Percentiles rank a stretch among this genome's conserved stretches.
Evolutionary conservation across 192 early-diverging fungal species (phyloP).

Genomic region (Coemansia sp.): DNA sequence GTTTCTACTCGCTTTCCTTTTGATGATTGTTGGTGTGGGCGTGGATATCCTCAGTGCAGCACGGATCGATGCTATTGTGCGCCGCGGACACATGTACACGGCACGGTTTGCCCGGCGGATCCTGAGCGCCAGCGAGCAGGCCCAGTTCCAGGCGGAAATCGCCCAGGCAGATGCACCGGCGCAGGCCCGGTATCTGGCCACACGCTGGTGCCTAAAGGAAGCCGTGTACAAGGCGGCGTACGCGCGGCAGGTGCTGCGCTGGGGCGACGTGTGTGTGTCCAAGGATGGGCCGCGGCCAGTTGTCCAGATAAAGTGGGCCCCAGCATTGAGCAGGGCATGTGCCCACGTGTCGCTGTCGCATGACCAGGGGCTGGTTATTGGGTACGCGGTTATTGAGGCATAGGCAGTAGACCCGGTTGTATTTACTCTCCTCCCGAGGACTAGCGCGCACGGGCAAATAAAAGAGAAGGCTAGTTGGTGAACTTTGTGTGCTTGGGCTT

Average conservation of each 20-base stretch:
- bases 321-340: neutral
- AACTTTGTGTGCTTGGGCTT: conserved; percentile 46
- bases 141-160: neutral
- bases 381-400: conserved; percentile 20
- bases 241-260: conserved; percentile 22
- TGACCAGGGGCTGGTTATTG: conserved; percentile 14
- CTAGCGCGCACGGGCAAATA: neutral
- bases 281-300: conserved; percentile 13
- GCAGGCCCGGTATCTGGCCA: conserved; percentile 20
- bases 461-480: neutral
- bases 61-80: conserved; percentile 54
- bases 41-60: conserved; percentile 68
- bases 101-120: conserved; percentile 57
- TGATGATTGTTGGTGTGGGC: conserved; percentile 74
- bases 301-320: conserved; percentile 12
- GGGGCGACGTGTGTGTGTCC: conserved; percentile 23
- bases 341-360: conserved; percentile 36
- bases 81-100: conserved; percentile 38
- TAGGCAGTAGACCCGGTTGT: neutral
- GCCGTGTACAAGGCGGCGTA: conserved; percentile 43
- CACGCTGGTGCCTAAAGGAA: conserved; percentile 43
- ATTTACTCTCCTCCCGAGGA: too few relatives aligned
- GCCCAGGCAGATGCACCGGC: neutral
- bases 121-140: conserved; percentile 41
- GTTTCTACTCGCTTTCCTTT: too few relatives aligned